These are phyloP conservation scores for Eimeria praecox DNA, from an alignment of 169 alveolate species.

Conservation along the genomic window DNA sequence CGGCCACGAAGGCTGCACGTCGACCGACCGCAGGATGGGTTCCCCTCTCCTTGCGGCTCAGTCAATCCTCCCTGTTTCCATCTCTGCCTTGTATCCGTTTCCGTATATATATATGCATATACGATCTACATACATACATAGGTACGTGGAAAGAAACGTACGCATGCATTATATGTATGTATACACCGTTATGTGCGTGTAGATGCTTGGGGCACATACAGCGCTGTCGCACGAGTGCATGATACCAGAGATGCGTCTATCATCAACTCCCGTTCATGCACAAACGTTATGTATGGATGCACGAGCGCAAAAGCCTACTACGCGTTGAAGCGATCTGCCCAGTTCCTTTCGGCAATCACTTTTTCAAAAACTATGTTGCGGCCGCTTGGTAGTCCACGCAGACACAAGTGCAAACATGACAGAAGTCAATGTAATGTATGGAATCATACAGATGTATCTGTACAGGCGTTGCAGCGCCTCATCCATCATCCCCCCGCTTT, in stretches of 20 bases:
- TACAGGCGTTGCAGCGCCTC: background rate
- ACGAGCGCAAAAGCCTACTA: background rate
- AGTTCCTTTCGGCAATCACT: background rate
- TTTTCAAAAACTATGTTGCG: background rate
- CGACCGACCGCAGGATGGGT: background rate
- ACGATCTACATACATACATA: background rate
- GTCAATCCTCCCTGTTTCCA: background rate
- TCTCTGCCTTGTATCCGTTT: background rate
- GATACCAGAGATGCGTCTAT: background rate
- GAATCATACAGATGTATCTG: background rate
- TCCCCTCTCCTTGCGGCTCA: background rate
- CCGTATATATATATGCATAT: background rate
- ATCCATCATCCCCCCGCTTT: no score
- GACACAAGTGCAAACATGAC: constrained; percentile 21
- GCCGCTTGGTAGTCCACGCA: background rate
- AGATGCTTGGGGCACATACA: background rate
- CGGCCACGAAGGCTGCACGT: background rate
- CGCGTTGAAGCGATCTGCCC: background rate
- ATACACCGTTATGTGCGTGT: background rate
- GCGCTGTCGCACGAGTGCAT: background rate
- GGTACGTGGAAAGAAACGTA: background rate
- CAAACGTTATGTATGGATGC: background rate
- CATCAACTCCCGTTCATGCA: background rate
- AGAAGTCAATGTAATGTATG: background rate
- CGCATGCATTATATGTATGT: background rate